Evolutionary conservation across 371 early-diverging fungal genomes (phyloP).

Genomic region (Chytridium lagenaria): DNA sequence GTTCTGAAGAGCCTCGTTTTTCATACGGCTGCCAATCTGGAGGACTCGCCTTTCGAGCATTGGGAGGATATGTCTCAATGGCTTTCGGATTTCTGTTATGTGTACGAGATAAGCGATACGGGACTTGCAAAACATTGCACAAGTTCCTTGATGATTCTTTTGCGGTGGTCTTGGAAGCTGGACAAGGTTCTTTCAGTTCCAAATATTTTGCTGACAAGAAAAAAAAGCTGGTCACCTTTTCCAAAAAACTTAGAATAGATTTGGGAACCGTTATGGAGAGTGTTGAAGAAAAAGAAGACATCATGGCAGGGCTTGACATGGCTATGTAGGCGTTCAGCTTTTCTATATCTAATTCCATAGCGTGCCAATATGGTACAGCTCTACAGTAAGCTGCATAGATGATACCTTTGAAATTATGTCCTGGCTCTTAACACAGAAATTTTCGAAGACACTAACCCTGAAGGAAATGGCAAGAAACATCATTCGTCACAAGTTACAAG

Average conservation of each 20-base stretch:
- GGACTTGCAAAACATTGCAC: not conserved
- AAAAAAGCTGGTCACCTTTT: not conserved
- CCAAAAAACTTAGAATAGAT: not conserved
- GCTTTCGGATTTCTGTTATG: not conserved
- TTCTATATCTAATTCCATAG: not conserved
- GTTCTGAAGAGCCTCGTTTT: not conserved
- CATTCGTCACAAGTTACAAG: too few species aligned
- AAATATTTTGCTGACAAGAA: not conserved
- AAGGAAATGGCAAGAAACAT: not conserved
- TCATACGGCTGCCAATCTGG: not conserved
- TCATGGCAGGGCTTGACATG: not conserved
- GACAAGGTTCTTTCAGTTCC: not conserved
- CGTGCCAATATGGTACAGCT: not conserved
- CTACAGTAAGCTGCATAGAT: not conserved
- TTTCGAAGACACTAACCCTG: not conserved
- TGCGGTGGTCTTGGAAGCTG: not conserved
- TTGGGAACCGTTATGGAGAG: not conserved
- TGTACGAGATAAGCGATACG: not conserved
- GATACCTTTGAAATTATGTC: not conserved
- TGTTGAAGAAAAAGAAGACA: not conserved
- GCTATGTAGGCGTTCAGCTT: not conserved
- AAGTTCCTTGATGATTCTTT: not conserved
- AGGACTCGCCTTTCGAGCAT: not conserved
- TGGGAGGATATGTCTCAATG: not conserved
- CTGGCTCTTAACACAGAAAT: not conserved